Conservation (phyloP, 768 basidiomycete species). For the Lactifluus subvellereus region DNA sequence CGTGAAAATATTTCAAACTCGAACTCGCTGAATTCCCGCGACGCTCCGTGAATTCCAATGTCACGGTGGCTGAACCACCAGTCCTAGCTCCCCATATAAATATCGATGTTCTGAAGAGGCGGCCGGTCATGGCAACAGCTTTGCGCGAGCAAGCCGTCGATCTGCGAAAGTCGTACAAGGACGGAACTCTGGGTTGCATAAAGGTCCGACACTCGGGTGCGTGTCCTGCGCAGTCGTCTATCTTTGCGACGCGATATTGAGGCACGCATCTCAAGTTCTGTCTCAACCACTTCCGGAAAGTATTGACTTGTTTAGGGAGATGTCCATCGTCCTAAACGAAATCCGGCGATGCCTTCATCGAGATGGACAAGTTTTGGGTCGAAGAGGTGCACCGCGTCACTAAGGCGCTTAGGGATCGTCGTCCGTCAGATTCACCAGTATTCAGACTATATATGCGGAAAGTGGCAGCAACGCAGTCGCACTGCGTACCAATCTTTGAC, state of each 20-base stretch:
- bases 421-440: neutral
- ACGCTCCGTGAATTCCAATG: too few relatives aligned
- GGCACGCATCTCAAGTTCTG: neutral
- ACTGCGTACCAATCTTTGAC: neutral
- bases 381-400: neutral
- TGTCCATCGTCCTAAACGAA: neutral
- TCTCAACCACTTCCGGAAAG: neutral
- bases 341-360: neutral
- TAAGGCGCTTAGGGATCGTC: neutral
- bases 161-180: slow-evolving; percentile 1
- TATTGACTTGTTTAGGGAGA: neutral
- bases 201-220: neutral
- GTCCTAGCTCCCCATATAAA: too few relatives aligned
- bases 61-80: too few relatives aligned
- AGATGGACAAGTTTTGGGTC: neutral
- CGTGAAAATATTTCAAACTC: too few relatives aligned
- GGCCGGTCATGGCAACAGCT: neutral
- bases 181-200: neutral
- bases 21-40: too few relatives aligned
- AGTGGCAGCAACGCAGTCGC: neutral
- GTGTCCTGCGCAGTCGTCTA: neutral
- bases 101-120: neutral
- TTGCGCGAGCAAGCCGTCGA: neutral
- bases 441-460: neutral
- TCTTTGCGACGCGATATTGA: neutral